Conservation (phyloP, 257 asterid species). For the Solanum sejunctum region DNA sequence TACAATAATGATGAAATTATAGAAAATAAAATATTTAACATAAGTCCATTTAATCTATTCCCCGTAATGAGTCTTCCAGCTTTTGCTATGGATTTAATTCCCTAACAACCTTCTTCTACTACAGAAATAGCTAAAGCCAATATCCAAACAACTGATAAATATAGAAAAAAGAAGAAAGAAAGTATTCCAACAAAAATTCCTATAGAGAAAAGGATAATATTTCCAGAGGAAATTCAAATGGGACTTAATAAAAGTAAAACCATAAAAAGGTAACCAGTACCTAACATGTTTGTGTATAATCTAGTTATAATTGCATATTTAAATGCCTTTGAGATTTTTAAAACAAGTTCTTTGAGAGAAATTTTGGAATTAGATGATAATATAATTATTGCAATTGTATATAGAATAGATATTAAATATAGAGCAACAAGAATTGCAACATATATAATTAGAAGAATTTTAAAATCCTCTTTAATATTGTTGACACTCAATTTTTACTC, state of each 20-base stretch:
- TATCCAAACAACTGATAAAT: constrained; percentile 3
- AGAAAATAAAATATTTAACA: constrained; percentile 10
- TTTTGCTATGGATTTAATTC: constrained; percentile 26
- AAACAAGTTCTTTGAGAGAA: constrained; percentile 3
- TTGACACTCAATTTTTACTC: too few species aligned
- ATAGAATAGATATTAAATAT: neutral
- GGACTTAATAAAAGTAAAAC: neutral
- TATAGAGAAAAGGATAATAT: neutral
- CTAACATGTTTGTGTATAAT: constrained; percentile 17
- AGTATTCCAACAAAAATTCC: constrained; percentile 1
- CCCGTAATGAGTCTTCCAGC: constrained; percentile 29
- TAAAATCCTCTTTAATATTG: neutral
- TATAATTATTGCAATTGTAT: neutral
- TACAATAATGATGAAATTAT: neutral
- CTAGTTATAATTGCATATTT: constrained; percentile 10
- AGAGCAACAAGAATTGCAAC: neutral
- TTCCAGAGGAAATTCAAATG: neutral
- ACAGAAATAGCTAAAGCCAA: constrained; percentile 23
- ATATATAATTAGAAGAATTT: neutral
- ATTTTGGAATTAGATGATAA: neutral
- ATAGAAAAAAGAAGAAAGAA: neutral
- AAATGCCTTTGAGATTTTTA: neutral
- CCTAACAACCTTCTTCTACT: constrained; percentile 31
- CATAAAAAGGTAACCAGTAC: constrained; percentile 3
- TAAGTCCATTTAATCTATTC: constrained; percentile 27